Evolutionary conservation across 352 stramenopile species (phyloP).

Genomic region (Phytophthora parvispora): DNA sequence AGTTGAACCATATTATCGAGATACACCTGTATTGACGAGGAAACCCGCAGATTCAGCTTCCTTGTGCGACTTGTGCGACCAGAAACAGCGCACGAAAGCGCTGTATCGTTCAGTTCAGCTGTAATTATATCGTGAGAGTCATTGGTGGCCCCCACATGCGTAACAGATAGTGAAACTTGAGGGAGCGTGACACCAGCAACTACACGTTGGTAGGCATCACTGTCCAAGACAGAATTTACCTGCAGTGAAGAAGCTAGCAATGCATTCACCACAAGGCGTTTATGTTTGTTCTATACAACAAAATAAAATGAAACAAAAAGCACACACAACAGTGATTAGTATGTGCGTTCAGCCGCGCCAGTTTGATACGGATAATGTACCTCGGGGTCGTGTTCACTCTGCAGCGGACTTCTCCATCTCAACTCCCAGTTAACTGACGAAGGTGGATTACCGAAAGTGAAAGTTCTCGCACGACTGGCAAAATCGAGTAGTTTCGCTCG

Average conservation of each 20-base stretch:
- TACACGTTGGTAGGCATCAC: constrained; percentile 52
- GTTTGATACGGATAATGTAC: constrained; percentile 28
- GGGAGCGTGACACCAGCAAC: constrained; percentile 44
- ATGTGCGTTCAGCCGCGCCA: neutral
- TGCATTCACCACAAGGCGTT: constrained; percentile 70
- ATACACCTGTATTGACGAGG: constrained; percentile 62
- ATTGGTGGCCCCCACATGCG: constrained; percentile 49
- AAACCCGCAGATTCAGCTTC: constrained; percentile 42
- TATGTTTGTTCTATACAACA: constrained; percentile 65
- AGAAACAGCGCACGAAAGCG: constrained; percentile 38
- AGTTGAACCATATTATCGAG: constrained; percentile 83
- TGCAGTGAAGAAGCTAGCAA: constrained; percentile 79
- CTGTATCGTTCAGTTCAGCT: constrained; percentile 55
- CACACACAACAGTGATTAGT: constrained; percentile 4
- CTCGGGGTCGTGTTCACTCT: constrained; percentile 63
- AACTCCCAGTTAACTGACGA: constrained; percentile 85
- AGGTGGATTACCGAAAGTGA: constrained; percentile 37
- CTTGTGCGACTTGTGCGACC: constrained; percentile 20
- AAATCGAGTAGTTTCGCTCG: constrained; percentile 55
- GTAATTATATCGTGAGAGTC: constrained; percentile 71
- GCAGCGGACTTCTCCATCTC: constrained; percentile 74
- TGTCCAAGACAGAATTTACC: constrained; percentile 54
- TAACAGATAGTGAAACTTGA: constrained; percentile 48
- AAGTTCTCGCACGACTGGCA: constrained; percentile 36
- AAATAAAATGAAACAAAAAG: neutral